Conservation (phyloP, 306 rosid genomes). For the Acmispon strigosus region DNA sequence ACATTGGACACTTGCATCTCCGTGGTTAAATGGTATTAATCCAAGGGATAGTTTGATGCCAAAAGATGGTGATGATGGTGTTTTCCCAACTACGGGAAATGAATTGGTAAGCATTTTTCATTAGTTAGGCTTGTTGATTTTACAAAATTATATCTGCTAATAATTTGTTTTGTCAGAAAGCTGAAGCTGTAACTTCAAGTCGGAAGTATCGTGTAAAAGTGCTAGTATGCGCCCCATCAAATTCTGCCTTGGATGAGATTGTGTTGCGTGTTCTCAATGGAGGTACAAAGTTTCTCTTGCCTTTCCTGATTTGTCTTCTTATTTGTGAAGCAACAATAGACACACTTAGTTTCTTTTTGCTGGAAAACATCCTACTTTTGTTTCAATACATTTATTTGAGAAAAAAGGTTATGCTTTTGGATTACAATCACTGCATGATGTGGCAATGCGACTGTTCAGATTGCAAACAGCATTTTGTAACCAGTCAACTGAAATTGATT, state of each 20-base stretch:
- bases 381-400: not conserved
- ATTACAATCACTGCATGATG: not conserved
- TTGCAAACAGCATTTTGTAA: not conserved
- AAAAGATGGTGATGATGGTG: constrained; percentile 75
- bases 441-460: not conserved
- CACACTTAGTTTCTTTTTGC: not conserved
- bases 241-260: constrained; percentile 96
- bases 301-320: constrained; percentile 10
- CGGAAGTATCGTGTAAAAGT: constrained; percentile 88
- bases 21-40: constrained; percentile 65
- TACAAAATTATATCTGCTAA: constrained; percentile 26
- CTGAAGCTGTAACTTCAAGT: constrained; percentile 74
- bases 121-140: not conserved
- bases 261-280: constrained; percentile 76
- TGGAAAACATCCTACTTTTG: not conserved
- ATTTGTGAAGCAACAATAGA: not conserved
- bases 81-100: constrained; percentile 82
- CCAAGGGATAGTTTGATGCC: constrained; percentile 84
- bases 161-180: constrained; percentile 51
- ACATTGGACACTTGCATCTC: constrained; percentile 70
- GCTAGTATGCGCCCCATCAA: constrained; percentile 92
- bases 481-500: constrained; percentile 16
- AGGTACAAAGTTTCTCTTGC: constrained; percentile 42
- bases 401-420: constrained; percentile 9
- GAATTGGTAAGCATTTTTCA: constrained; percentile 45